Base-by-base conservation (phyloP, 2,329 filamentous ascomycete species). In the Didymella exigua region DNA sequence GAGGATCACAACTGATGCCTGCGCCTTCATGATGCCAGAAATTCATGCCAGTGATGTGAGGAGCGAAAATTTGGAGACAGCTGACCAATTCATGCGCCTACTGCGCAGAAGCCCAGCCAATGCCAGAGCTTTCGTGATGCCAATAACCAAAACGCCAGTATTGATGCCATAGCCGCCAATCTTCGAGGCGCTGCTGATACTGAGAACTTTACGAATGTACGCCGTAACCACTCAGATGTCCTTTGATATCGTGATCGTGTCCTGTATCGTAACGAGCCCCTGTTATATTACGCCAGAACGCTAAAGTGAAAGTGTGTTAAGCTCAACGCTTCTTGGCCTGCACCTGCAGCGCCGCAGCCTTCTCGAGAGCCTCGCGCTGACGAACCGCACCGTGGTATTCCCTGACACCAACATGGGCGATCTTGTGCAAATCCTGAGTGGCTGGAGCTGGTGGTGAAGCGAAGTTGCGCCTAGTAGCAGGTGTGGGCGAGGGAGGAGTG, bases 311-410 rank as follows among this genome's bases (percentile, higher is more conserved):
- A 14, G 26, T 11, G 18, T 37, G n/a, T 23, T 9, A 8, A 21
- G 8, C 21, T 54, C 43, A 63, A 23, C 57, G 49, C 47, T 49
- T 50, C 31, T 46, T 46, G 6, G 49, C 54, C 21, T 51, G 36
- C 18, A 44, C 41, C 5, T 36, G 47, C 8, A 62, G 44, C 44
- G 30, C 46, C 2, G 44, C 50, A 5, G 58, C 59, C 31, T 62
- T 65, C 36, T 61, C 37, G 2, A 65, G 52, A 14, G 63, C 66
- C 46, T 66, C 57, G 14, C 59, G 52, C 51, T 68, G 63, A 11
- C 63, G 58, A 10, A 23, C 31, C 5, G 56, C 41, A 18, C 58
- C 64, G 18, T 19, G 24, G 16, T 44, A 14, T 9, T 30, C 40
- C 5, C 16, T 30, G 11, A 52, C 7, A 8, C 23, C 41, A 11